A percentile compares a stretch with the other conserved stretches of the same genome.
Conservation (phyloP, 768 basidiomycete species). For the Infundibulicybe gibba region DNA sequence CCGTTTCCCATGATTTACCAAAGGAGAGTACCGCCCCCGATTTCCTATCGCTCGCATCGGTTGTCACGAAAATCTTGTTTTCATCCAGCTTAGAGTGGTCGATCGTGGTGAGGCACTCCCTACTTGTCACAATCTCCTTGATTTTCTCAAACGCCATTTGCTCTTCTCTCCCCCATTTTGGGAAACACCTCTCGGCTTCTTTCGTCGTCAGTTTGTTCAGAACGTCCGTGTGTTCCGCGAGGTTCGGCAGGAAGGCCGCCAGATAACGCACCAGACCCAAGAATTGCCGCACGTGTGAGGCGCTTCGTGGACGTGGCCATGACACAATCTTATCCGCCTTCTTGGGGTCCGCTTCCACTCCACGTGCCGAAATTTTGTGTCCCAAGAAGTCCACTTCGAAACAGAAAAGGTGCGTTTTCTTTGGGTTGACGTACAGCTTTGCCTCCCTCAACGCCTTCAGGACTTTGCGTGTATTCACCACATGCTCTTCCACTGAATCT, state of each 20-base stretch:
- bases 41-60: conserved; percentile 17
- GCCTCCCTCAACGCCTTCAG: not conserved
- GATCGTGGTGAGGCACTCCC: conserved; percentile 14
- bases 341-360: conserved; percentile 15
- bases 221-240: not conserved
- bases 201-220: not conserved
- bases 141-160: not conserved
- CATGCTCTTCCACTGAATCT: not conserved
- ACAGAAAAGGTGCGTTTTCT: not conserved
- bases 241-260: conserved; percentile 5
- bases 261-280: conserved; percentile 14
- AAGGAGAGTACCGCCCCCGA: conserved; percentile 7
- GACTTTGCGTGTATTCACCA: not conserved
- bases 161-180: not conserved
- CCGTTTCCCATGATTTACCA: conserved; percentile 2
- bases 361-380: conserved; percentile 29
- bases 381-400: conserved; percentile 24
- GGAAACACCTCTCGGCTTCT: not conserved
- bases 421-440: not conserved
- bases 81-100: conserved; percentile 18
- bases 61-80: conserved; percentile 24
- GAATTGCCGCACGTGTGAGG: conserved; percentile 8
- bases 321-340: conserved; percentile 21
- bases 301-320: conserved; percentile 19
- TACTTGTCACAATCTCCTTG: not conserved